phyloP scores from a whole-genome alignment of 176 grass and related monocot species.

The Aechmea fasciata region DNA sequence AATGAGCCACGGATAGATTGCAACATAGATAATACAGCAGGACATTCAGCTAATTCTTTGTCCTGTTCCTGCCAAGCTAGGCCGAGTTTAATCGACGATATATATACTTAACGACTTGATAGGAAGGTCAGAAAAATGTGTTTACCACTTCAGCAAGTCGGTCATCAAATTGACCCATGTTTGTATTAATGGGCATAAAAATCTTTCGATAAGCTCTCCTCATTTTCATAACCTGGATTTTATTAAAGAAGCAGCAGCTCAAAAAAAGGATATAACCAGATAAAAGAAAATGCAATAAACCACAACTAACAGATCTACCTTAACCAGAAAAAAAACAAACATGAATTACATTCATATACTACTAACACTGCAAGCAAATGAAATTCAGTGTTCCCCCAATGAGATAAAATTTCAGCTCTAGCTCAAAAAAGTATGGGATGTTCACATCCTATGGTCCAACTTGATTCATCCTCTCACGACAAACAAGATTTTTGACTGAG shows the following conservation, averaged over 20 bases:
- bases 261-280: background rate
- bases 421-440: no score
- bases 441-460: no score
- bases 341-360: no score
- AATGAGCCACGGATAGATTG: conserved; percentile 77
- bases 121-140: conserved; percentile 3
- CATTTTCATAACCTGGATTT: conserved; percentile 46
- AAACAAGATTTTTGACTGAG: no score
- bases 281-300: background rate
- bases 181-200: conserved; percentile 53
- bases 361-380: no score
- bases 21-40: conserved; percentile 48
- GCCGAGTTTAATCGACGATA: conserved; percentile 16
- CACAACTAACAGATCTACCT: background rate
- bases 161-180: conserved; percentile 45
- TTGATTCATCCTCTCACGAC: no score
- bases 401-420: no score
- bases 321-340: background rate
- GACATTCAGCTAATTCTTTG: conserved; percentile 29
- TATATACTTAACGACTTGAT: background rate
- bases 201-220: conserved; percentile 77
- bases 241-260: background rate
- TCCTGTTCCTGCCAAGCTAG: conserved; percentile 36
- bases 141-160: conserved; percentile 61
- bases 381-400: no score